Conservation (phyloP, 2,329 filamentous ascomycete genomes). For the Apiospora phragmitis region DNA sequence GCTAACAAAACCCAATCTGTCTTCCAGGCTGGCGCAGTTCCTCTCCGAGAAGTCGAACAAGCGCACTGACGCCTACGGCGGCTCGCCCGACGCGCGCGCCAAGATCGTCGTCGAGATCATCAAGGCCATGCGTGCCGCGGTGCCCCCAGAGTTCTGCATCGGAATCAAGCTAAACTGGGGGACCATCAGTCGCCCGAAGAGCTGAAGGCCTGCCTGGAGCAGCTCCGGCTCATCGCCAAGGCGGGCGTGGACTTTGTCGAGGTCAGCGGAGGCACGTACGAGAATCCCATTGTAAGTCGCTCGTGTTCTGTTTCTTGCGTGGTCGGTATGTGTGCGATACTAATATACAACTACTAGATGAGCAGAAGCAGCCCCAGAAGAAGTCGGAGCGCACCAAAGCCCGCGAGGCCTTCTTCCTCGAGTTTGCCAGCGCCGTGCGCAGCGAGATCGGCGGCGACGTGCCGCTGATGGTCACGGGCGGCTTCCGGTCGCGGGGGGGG, state of each 20-base stretch:
- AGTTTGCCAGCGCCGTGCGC: constrained; percentile 56
- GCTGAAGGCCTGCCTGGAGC: constrained; percentile 48
- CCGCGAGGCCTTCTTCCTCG: constrained; percentile 67
- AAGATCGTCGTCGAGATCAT: constrained; percentile 53
- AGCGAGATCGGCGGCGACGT: constrained; percentile 37
- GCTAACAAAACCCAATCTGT: neutral
- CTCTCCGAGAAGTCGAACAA: constrained; percentile 48
- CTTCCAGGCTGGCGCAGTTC: constrained; percentile 48
- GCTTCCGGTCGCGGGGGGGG: constrained; percentile 49
- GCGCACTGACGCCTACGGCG: constrained; percentile 56
- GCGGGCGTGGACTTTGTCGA: constrained; percentile 66
- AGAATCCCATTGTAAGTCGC: constrained; percentile 47
- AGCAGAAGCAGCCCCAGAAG: neutral
- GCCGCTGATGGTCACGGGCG: constrained; percentile 53
- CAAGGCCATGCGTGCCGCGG: constrained; percentile 37
- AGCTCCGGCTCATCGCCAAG: constrained; percentile 42
- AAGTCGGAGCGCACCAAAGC: constrained; percentile 43
- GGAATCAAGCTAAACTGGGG: constrained; percentile 56
- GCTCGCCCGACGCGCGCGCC: constrained; percentile 45
- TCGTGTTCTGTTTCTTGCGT: no score
- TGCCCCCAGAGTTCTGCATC: constrained; percentile 46
- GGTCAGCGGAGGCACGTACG: constrained; percentile 61
- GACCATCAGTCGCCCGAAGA: constrained; percentile 48
- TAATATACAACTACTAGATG: neutral
- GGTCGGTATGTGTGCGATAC: neutral